Base-by-base conservation (phyloP, 2,329 filamentous ascomycete species). In the Hirsutella thompsonii region DNA sequence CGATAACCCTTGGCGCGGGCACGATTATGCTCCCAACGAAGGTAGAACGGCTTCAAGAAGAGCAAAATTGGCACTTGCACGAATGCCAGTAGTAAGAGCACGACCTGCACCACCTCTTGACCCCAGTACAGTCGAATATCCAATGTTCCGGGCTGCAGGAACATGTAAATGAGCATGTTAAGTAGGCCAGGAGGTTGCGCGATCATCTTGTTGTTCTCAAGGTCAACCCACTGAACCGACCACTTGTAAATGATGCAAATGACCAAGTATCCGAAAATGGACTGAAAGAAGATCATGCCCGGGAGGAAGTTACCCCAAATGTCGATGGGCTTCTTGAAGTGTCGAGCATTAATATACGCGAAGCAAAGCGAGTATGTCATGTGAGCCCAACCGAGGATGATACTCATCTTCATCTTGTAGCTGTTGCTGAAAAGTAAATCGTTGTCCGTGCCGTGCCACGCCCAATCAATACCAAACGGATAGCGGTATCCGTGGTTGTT, bases 111-210 rank as follows among this genome's bases (percentile, higher is more conserved):
- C 2, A 59, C 59, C 13, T 69, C 74, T 61, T 98, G 92, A 34
- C 85, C 85, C 19, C 68, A 59, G 59, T 94, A 98, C 5, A 98
- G 71, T 39, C 72, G 72, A 46, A 86, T 76, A 38, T 84, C 81
- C 14, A 81, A 57, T 0, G 63, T 83, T 39, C 88, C 88, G 3
- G 92, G 92, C 48, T 81, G 79, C 51, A 98, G 67, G 70, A 98
- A 98, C 93, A 98, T 98, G 74, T 95, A 95, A 56, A 98, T 98
- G 55, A 98, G 72, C 90, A 96, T 96, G 74, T 98, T 98, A 47
- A 98, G 68, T 45, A 98, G 71, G 54, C 88, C 87, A 2, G 93
- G 92, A 1, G 93, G 86, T 46, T 76, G 72, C 34, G 71, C 72
- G 10, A 70, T 37, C 21, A 44, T 45, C 8, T 38, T 29, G 1